Evolutionary conservation across 306 rosid genomes (phyloP).

Genomic region (Acacia acuminata): DNA sequence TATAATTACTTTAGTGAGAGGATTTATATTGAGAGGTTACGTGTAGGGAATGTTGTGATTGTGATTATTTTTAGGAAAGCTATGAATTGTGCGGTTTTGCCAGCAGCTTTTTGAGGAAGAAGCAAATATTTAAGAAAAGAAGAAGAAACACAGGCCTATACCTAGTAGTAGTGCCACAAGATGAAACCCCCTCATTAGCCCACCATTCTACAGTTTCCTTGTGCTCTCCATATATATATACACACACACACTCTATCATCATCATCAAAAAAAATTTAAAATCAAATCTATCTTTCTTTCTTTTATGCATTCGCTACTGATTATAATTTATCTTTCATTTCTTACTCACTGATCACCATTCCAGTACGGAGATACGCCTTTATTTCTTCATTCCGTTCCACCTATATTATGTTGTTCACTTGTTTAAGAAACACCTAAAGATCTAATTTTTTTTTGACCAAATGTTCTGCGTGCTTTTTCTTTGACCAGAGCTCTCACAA

Average conservation of each 20-base stretch:
- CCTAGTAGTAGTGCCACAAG: not conserved
- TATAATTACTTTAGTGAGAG: not conserved
- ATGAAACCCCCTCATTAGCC: not conserved
- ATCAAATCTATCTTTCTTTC: not conserved
- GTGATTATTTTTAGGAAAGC: slow-evolving; percentile 1
- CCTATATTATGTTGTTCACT: not conserved
- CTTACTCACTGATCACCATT: not conserved
- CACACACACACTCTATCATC: no score
- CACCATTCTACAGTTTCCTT: not conserved
- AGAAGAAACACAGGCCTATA: slow-evolving; percentile 20
- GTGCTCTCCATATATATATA: not conserved
- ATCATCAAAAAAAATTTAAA: not conserved
- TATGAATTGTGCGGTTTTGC: not conserved
- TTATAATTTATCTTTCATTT: not conserved
- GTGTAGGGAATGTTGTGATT: slow-evolving; percentile 20
- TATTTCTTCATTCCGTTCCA: not conserved
- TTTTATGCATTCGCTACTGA: not conserved
- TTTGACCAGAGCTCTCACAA: not conserved
- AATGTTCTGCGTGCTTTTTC: not conserved
- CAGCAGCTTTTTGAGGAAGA: slow-evolving; percentile 28
- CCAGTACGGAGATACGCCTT: not conserved
- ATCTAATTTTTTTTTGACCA: no score
- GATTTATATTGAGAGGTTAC: slow-evolving; percentile 1
- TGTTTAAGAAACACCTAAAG: not conserved
- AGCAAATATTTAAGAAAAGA: slow-evolving; percentile 7